Conservation (phyloP, 2,329 filamentous ascomycete genomes). For the Malbranchea zuffiana region DNA sequence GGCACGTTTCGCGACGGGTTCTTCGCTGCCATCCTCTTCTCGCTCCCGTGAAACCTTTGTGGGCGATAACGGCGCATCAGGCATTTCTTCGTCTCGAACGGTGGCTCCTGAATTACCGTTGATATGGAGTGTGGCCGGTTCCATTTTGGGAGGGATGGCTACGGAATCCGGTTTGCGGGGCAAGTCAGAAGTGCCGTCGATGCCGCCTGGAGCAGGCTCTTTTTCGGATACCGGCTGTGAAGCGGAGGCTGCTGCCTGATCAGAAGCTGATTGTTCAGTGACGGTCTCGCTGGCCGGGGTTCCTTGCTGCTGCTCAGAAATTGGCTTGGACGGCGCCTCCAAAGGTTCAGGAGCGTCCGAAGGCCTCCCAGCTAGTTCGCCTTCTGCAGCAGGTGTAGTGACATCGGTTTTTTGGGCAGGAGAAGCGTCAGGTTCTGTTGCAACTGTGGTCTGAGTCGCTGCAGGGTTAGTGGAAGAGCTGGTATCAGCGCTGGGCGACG, state of each 20-base stretch:
- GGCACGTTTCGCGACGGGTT: constrained; percentile 68
- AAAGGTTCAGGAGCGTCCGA: no score
- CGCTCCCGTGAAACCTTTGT: constrained; percentile 61
- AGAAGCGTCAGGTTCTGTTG: not conserved
- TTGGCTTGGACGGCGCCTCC: no score
- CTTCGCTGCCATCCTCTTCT: constrained; percentile 54
- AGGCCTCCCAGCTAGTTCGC: no score
- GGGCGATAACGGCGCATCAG: constrained; percentile 40
- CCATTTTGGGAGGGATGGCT: not conserved
- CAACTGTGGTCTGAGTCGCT: not conserved
- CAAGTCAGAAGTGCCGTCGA: not conserved
- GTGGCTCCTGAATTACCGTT: not conserved
- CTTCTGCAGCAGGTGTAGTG: not conserved
- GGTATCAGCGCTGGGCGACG: not conserved
- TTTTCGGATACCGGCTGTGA: not conserved
- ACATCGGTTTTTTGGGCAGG: not conserved
- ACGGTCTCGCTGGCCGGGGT: not conserved
- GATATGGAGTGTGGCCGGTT: not conserved
- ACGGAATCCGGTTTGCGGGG: not conserved
- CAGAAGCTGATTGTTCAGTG: constrained; percentile 18
- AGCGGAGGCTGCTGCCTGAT: constrained; percentile 25
- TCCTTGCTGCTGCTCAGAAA: no score
- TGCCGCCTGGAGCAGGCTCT: no score
- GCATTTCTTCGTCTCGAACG: constrained; percentile 41
- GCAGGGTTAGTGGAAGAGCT: not conserved